Evolutionary conservation across 352 stramenopile species (phyloP), one percentile per base, ranked within the genome.

Genomic region (Globisporangium barbulae): DNA sequence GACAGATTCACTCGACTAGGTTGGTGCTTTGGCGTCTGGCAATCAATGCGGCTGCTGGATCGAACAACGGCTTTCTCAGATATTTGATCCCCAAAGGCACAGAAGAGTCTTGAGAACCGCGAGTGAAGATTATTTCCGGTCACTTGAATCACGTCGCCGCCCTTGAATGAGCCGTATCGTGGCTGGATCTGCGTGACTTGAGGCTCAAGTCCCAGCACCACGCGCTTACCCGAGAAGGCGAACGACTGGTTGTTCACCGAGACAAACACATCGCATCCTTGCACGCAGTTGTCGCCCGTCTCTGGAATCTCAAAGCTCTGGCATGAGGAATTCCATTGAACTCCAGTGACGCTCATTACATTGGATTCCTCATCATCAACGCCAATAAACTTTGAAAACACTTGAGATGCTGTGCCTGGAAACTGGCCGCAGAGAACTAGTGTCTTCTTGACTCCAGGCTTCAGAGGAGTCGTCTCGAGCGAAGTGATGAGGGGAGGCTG

Each of bases 211-310:
- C 55, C 50, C 1, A 82, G 28, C 13, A 42, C 33, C 15, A 82
- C 37, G 30, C 50, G 35, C 30, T 70, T 79, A 19, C 66, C 71
- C 1, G 69, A 75, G 31, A 57, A 53, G 0, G 25, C 31, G 59
- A 73, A 82, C 1, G 63, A 66, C 28, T 82, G 75, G 13, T 80
- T 72, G 50, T 86, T 86, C 3, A 84, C 67, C 5, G 77, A 86
- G 7, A 80, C n/a, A 9, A 70, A 59, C 6, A 79, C 2, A 17
- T 70, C 48, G n/a, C 77, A 85, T 1, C 58, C 63, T 33, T 45
- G 2, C 6, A 44, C 8, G 7, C 65, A 71, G 5, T 17, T 5
- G 25, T 56, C 10, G 10, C 19, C 39, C 5, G 31, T 22, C 12
- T 37, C 12, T 31, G 22, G 35, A 10, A 67, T 37, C 28, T 28